Conservation (phyloP, 257 asterid genomes). For the Paulownia fortunei region DNA sequence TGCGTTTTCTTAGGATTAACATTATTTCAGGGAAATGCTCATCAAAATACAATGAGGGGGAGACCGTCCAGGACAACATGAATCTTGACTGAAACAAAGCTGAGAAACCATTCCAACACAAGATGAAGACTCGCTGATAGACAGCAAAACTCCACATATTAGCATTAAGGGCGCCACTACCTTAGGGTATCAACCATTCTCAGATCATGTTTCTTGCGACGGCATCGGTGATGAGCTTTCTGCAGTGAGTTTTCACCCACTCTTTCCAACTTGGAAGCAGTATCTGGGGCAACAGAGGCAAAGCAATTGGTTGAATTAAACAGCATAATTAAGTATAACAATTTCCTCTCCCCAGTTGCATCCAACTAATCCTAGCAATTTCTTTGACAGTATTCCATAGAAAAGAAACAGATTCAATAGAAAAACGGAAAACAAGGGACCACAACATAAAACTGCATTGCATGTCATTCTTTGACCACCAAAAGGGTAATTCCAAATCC, state of each 20-base stretch:
- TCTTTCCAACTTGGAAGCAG: conserved; percentile 62
- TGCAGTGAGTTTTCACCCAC: conserved; percentile 79
- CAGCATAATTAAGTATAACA: background rate
- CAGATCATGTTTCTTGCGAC: conserved; percentile 83
- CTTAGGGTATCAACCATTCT: conserved; percentile 59
- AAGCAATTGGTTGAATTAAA: background rate
- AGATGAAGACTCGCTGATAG: background rate
- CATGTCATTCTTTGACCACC: conserved; percentile 16
- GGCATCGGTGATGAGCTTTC: conserved; percentile 88
- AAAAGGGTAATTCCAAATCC: background rate
- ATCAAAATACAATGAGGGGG: background rate
- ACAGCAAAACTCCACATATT: background rate
- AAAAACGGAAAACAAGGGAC: background rate
- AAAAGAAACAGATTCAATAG: background rate
- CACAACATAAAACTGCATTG: background rate
- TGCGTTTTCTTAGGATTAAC: conserved; percentile 2
- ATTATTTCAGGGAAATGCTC: conserved; percentile 17
- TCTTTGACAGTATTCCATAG: background rate
- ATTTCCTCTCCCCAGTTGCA: background rate
- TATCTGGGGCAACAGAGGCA: conserved; percentile 39
- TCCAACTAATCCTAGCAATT: background rate
- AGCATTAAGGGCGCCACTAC: background rate
- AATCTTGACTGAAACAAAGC: conserved; percentile 1
- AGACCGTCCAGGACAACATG: background rate
- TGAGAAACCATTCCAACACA: conserved; percentile 6